Evolutionary conservation across 192 early-diverging fungal genomes (phyloP).

Genomic region (Coemansia sp.): DNA sequence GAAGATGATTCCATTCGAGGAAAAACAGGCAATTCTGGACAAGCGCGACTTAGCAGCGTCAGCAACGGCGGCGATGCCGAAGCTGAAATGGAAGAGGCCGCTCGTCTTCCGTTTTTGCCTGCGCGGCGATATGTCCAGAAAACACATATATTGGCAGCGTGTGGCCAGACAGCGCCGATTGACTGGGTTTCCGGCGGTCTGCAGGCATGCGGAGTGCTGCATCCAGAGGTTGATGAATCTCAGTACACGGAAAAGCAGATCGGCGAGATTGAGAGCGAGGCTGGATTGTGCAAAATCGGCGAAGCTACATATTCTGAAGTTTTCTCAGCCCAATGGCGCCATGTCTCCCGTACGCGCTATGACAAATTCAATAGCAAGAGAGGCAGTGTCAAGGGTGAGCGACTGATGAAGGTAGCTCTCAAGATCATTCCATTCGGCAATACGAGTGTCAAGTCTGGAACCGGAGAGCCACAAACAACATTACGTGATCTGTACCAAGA

Average conservation of each 20-base stretch:
- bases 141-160: slow-evolving; percentile 44
- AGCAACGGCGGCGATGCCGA: slow-evolving; percentile 21
- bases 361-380: slow-evolving; percentile 47
- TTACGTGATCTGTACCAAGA: slow-evolving; percentile 63
- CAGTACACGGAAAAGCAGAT: slow-evolving; percentile 26
- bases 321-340: slow-evolving; percentile 55
- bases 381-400: slow-evolving; percentile 40
- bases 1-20: not conserved
- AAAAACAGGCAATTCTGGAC: not conserved
- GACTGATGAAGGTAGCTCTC: slow-evolving; percentile 63
- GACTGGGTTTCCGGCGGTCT: slow-evolving; percentile 47
- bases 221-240: slow-evolving; percentile 19
- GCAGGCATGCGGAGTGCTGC: slow-evolving; percentile 42
- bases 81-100: slow-evolving; percentile 38
- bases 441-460: slow-evolving; percentile 34
- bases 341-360: slow-evolving; percentile 40
- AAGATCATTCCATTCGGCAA: slow-evolving; percentile 81
- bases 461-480: slow-evolving; percentile 51
- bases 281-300: slow-evolving; percentile 66
- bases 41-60: slow-evolving; percentile 13
- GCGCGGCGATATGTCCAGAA: slow-evolving; percentile 49
- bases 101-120: slow-evolving; percentile 44
- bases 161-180: slow-evolving; percentile 48
- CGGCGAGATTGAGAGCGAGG: slow-evolving; percentile 40
- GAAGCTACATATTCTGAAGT: slow-evolving; percentile 89